Percentiles rank a stretch among this genome's conserved stretches.
These are phyloP conservation scores for Torulaspora gathmanii DNA, from an alignment of 805 yeast species.

Conservation along the genomic window DNA sequence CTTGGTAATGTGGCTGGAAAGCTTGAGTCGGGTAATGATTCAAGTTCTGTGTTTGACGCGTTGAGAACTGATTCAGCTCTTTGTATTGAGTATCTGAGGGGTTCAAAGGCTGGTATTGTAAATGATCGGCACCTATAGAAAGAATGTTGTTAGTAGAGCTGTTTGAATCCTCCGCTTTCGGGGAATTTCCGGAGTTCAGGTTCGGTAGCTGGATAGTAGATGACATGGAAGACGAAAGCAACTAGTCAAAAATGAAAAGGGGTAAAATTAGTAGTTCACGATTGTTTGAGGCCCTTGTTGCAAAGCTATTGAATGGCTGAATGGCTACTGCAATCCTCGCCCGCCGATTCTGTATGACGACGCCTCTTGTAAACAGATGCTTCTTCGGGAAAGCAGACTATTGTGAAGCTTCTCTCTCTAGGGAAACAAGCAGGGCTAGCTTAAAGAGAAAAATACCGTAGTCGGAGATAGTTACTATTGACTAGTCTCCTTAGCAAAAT, in stretches of 20 bases:
- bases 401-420: background rate
- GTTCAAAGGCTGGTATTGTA: slow-evolving; percentile 27
- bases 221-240: slow-evolving; percentile 11
- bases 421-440: background rate
- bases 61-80: slow-evolving; percentile 11
- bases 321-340: background rate
- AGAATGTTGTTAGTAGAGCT: slow-evolving; percentile 16
- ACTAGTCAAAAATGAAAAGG: background rate
- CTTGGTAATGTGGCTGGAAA: slow-evolving; percentile 14
- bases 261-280: background rate
- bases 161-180: slow-evolving; percentile 22
- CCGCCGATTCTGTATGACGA: background rate
- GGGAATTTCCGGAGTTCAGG: slow-evolving; percentile 19
- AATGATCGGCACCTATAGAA: slow-evolving; percentile 21
- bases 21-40: slow-evolving; percentile 20
- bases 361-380: background rate
- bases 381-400: background rate
- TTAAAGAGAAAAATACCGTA: background rate
- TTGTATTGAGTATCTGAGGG: slow-evolving; percentile 18
- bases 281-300: too few species aligned
- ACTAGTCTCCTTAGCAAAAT: background rate
- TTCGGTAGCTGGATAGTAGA: slow-evolving; percentile 20
- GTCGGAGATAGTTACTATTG: background rate
- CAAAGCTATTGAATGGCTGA: background rate
- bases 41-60: slow-evolving; percentile 13